Conservation (phyloP, 495 filamentous ascomycete genomes). For the Penicillium bialowiezense region DNA sequence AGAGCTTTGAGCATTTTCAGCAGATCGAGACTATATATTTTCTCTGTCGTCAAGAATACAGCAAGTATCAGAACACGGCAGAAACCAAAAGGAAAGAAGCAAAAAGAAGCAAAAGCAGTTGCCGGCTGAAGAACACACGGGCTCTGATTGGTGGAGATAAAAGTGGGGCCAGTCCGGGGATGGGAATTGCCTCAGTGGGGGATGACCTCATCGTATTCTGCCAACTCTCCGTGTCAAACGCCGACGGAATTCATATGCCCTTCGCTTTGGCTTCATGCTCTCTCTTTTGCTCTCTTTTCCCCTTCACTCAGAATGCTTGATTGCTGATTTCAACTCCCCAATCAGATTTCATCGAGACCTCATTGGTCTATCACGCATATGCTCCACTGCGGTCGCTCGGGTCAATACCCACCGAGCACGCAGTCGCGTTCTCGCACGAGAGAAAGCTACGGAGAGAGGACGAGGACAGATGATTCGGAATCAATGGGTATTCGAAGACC, state of each 20-base stretch:
- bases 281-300: not conserved
- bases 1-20: no score
- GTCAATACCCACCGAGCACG: conserved; percentile 13
- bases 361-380: not conserved
- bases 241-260: conserved; percentile 20
- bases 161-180: conserved; percentile 10
- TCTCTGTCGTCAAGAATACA: no score
- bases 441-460: not conserved
- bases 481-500: not conserved
- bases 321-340: not conserved
- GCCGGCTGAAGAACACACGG: conserved; percentile 12
- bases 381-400: conserved; percentile 4
- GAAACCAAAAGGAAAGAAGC: not conserved
- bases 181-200: conserved; percentile 7
- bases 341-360: no score
- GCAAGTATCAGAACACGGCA: not conserved
- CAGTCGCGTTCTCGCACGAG: conserved; percentile 1
- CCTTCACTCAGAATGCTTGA: not conserved
- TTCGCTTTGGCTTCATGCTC: not conserved
- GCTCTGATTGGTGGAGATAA: conserved; percentile 19
- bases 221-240: conserved; percentile 8
- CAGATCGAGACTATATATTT: no score
- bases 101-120: conserved; percentile 15
- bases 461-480: no score
- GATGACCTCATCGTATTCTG: conserved; percentile 17